A percentile compares a stretch with the other conserved stretches of the same genome.
Conservation (phyloP, 805 yeast species). For the Nakazawaea ambrosiae region DNA sequence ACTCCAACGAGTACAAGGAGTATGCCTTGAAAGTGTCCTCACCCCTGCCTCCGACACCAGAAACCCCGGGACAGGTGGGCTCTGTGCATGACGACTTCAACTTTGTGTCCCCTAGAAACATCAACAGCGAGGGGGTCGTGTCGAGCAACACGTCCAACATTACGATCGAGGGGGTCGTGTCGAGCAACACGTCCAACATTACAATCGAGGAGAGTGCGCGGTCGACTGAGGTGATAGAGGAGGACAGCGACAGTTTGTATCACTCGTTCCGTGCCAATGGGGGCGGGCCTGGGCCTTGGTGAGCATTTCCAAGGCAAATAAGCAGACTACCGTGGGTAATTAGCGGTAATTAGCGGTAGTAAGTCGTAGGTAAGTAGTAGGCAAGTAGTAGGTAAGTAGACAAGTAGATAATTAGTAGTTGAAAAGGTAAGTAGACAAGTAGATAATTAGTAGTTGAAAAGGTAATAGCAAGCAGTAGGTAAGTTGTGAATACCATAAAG, state of each 20-base stretch:
- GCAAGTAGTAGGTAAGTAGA: too few relatives aligned
- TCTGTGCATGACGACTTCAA: constrained; percentile 7
- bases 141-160: not conserved
- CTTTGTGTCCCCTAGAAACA: constrained; percentile 3
- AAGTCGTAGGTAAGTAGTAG: too few relatives aligned
- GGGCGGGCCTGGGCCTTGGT: not conserved
- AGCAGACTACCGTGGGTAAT: too few relatives aligned
- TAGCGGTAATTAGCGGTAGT: too few relatives aligned
- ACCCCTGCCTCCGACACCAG: constrained; percentile 6
- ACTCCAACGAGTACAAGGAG: not conserved
- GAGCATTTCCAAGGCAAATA: too few relatives aligned
- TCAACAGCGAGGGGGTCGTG: too few relatives aligned
- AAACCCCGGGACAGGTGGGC: not conserved
- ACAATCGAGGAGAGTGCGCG: constrained; percentile 1
- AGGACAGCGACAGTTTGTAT: not conserved
- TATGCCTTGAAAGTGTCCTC: constrained; percentile 5
- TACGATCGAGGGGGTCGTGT: constrained; percentile 1
- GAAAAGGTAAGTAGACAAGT: too few relatives aligned
- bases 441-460: too few relatives aligned
- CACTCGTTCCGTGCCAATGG: not conserved
- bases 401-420: too few relatives aligned
- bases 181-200: not conserved
- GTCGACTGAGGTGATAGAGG: not conserved
- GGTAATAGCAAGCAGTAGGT: too few relatives aligned
- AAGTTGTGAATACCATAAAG: too few relatives aligned